phyloP scores from a whole-genome alignment of 2,329 filamentous ascomycete species.

The Penicillium sclerotigenum region DNA sequence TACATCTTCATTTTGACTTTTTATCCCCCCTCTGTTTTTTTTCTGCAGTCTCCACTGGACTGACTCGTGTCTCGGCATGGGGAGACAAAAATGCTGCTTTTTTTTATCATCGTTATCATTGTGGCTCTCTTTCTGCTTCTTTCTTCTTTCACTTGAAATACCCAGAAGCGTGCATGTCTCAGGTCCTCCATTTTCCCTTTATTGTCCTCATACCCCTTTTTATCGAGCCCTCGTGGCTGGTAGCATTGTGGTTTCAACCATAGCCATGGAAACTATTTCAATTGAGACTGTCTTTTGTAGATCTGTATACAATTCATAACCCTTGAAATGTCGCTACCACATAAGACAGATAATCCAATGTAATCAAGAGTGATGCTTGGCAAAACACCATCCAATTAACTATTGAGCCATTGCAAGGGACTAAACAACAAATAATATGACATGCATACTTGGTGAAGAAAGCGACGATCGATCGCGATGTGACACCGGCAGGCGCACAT shows the following conservation, averaged over 20 bases:
- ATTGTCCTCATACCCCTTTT: slow-evolving; percentile 11
- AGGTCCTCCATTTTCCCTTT: slow-evolving; percentile 15
- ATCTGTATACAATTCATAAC: not conserved
- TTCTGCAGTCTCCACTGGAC: slow-evolving; percentile 16
- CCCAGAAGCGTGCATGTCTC: slow-evolving; percentile 22
- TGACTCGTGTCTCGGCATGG: slow-evolving; percentile 3
- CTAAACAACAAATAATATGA: not conserved
- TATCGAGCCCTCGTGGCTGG: slow-evolving; percentile 6
- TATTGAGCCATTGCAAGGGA: not conserved
- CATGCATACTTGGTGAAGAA: not conserved
- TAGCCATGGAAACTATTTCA: slow-evolving; percentile 9
- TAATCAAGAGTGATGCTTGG: not conserved
- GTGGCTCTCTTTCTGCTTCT: slow-evolving; percentile 10
- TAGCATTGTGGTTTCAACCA: slow-evolving; percentile 11
- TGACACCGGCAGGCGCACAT: not conserved
- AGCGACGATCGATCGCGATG: not conserved
- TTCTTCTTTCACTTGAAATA: slow-evolving; percentile 17
- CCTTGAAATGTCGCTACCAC: too few species aligned
- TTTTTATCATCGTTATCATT: not conserved
- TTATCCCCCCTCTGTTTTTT: slow-evolving; percentile 20
- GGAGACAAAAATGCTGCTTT: not conserved
- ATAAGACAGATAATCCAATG: not conserved
- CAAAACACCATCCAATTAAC: not conserved
- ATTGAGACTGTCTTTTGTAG: not conserved
- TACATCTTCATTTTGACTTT: slow-evolving; percentile 13